phyloP scores from a whole-genome alignment of 169 alveolate species.

The Plasmodium yoelii region DNA sequence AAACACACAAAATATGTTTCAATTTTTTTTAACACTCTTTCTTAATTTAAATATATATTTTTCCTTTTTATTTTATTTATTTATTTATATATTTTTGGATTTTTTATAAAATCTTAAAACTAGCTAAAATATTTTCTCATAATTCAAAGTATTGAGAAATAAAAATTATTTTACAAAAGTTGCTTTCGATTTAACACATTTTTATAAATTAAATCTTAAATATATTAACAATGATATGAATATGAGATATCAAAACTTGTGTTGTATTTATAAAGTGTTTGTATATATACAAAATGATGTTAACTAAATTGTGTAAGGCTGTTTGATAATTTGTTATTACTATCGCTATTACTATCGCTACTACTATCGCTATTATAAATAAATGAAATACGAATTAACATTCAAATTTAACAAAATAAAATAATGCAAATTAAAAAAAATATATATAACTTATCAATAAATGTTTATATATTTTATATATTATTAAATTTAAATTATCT shows the following conservation, averaged over 20 bases:
- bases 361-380: conserved; percentile 4
- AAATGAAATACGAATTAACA: conserved; percentile 14
- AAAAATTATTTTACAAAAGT: neutral
- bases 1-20: no score
- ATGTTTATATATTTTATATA: conserved; percentile 57
- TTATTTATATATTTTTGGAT: neutral
- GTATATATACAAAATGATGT: conserved; percentile 39
- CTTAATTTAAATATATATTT: neutral
- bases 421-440: conserved; percentile 67
- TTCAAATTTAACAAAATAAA: conserved; percentile 20
- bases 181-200: neutral
- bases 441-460: conserved; percentile 57
- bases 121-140: neutral
- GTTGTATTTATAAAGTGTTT: neutral
- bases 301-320: conserved; percentile 6
- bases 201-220: neutral
- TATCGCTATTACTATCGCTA: no score
- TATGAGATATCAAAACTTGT: neutral
- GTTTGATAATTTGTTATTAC: conserved; percentile 25
- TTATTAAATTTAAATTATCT: conserved; percentile 32
- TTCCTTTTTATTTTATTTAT: neutral
- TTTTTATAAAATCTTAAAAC: neutral
- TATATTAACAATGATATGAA: neutral
- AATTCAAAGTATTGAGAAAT: neutral
- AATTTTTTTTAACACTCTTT: neutral